Evolutionary conservation across 345 rosid genomes (phyloP), one percentile per base, ranked within the genome.

Genomic region (Psidium friedrichsthalianum): DNA sequence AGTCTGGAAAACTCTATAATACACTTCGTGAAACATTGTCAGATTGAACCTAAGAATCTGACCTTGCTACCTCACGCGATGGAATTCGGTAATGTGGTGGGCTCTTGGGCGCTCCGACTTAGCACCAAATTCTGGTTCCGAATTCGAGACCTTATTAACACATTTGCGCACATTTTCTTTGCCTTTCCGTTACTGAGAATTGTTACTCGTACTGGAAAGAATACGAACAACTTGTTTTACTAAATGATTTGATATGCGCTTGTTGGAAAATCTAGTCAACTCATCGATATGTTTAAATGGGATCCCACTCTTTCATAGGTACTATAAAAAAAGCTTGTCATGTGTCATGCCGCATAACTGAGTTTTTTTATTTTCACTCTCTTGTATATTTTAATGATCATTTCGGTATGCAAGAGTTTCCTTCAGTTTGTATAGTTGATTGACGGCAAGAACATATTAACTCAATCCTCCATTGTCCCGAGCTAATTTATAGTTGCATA

Each of bases 391-490:
- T 32, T 32, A 64, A 29, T 0, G 44, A 64, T 64, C 76, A 61
- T 61, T 61, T 32, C 3, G 11, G 22, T 8, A 64, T 64, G 21
- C 6, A 4, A 0, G 76, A 64, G 44, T 1, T 64, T 64, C 21
- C 6, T 2, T 0, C 0, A 0, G 1, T 32, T 7, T 42, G 20
- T 64, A 15, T 29, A 61, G 11, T 29, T 61, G 42, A 18, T 27
- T 18, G 74, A 61, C 1, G 21, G 21, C 5, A 61, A 61, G 5
- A 29, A 15, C 12, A 64, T 0, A 32, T 64, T 32, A 29, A 64
- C 21, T 7, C 40, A 6, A 61, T 27, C 21, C 20, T 27, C 40
- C 0, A 4, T 27, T 61, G 40, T 61, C 40, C 36, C 1, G 3
- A 32, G 8, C 44, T 32, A 64, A 16, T 8, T 64, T 15, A 32